Conservation (phyloP, 192 early-diverging fungal genomes). For the Geranomyces variabilis region DNA sequence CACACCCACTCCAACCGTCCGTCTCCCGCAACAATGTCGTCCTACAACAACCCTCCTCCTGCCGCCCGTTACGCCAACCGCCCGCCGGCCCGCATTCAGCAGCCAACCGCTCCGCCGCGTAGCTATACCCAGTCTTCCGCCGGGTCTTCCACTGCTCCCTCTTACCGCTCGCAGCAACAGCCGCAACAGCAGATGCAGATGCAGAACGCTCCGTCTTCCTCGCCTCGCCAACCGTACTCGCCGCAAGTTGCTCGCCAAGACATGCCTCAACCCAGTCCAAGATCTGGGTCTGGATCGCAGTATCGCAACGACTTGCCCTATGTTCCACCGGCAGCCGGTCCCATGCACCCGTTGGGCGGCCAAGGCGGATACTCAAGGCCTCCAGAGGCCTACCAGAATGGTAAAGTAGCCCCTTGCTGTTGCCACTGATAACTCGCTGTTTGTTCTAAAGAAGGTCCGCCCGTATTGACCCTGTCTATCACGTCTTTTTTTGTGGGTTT, state of each 20-base stretch:
- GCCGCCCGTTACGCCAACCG: slow-evolving; percentile 1
- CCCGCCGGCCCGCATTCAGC: slow-evolving; percentile 5
- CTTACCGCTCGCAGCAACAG: slow-evolving; percentile 12
- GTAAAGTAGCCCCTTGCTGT: too few species aligned
- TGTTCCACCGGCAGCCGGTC: slow-evolving; percentile 1
- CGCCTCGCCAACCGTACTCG: not conserved
- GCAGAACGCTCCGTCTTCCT: not conserved
- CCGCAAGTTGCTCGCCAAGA: not conserved
- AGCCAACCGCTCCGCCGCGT: slow-evolving; percentile 2
- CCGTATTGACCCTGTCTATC: too few species aligned
- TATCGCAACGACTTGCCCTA: slow-evolving; percentile 1
- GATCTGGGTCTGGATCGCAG: not conserved
- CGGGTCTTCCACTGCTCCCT: not conserved
- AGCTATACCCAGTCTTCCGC: slow-evolving; percentile 8
- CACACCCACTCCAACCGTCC: too few species aligned
- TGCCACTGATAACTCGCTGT: too few species aligned
- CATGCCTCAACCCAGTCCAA: not conserved
- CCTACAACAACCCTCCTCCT: not conserved
- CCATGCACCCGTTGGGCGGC: not conserved
- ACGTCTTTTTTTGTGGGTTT: not conserved
- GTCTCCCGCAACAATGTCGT: slow-evolving; percentile 10
- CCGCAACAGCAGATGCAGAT: not conserved
- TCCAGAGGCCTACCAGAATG: too few species aligned
- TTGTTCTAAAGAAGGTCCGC: not conserved
- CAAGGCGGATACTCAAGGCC: too few species aligned